These are phyloP conservation scores for Cocos nucifera DNA, from an alignment of 176 grass and related monocot genomes.

Conservation along the genomic window DNA sequence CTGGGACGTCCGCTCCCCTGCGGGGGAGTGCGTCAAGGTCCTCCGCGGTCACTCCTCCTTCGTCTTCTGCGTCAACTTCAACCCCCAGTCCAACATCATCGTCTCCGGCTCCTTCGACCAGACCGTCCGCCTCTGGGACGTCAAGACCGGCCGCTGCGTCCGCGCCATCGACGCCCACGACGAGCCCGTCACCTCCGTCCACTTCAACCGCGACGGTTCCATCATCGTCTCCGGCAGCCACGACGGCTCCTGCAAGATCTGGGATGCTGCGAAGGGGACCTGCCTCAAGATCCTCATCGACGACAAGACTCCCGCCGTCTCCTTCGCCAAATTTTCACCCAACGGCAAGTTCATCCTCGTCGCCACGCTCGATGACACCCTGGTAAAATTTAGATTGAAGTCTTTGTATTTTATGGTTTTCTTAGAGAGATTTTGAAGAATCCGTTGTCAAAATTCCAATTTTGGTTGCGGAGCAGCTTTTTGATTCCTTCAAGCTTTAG, in stretches of 20 bases:
- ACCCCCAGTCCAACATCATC: constrained; percentile 64
- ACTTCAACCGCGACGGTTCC: constrained; percentile 84
- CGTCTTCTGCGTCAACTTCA: constrained; percentile 93
- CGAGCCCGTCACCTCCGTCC: constrained; percentile 64
- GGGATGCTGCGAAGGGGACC: constrained; percentile 51
- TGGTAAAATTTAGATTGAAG: constrained; percentile 32
- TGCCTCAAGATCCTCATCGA: constrained; percentile 90
- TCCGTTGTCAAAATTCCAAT: no score
- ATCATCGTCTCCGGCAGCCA: constrained; percentile 87
- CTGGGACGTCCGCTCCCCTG: constrained; percentile 51
- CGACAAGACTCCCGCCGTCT: constrained; percentile 62
- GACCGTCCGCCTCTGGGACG: constrained; percentile 81
- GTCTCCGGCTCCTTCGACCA: constrained; percentile 76
- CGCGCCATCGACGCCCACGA: constrained; percentile 64
- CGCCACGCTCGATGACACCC: constrained; percentile 62
- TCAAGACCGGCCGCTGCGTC: constrained; percentile 42
- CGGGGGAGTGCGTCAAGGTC: constrained; percentile 52
- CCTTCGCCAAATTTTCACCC: constrained; percentile 85
- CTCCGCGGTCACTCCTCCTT: constrained; percentile 61
- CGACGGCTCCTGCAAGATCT: constrained; percentile 92
- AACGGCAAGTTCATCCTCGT: constrained; percentile 91
- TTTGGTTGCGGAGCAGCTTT: no score
- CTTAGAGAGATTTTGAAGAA: no score
- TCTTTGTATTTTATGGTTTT: no score
- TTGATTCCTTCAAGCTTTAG: no score